Base-by-base conservation (phyloP, 768 basidiomycete species). In the Nidularia pulvinata region DNA sequence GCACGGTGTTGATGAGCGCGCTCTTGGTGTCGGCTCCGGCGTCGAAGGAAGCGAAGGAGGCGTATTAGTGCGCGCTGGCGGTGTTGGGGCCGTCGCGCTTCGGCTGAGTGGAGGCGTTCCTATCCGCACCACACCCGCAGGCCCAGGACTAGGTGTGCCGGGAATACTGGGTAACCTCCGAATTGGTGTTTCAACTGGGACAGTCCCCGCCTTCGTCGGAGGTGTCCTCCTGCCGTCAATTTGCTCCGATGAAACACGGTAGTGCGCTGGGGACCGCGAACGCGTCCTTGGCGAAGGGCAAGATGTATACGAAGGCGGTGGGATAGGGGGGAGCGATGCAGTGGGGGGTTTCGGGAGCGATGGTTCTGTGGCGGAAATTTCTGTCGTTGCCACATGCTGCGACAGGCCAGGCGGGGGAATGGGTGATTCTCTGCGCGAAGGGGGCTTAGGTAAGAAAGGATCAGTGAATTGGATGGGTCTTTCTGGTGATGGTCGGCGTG, bases 131-230 rank as follows among this genome's bases (percentile, higher is more conserved):
- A 19, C 39, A 13, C 13, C 13, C 39, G 39, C 39, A 5, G 11
- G 39, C 11, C 13, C 13, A 5, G 39, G 16, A 19, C 13, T 11
- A 13, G 39, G 11, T 13, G n/a, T 48, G 16, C 32, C 55, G 6
- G 65, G 65, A 46, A 67, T 62, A 9, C 49, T 54, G 9, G 65
- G 65, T 7, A 67, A 51, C 10, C 64, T 59, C 4, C 65, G 61
- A 43, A 54, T 51, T 4, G 37, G 46, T 3, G 50, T 49, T 50
- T 43, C 50, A 33, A 51, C 30, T n/a, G 50, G 33, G 19, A 16
- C 19, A 34, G 22, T 44, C 33, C 25, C 50, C 14, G 42, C 14
- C 7, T 16, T 39, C 43, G 44, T 44, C 32, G 50, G 42, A 30
- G 25, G 25, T 0, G 25, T 30, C 25, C 25, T 30, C 25, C 25